Base-by-base conservation (phyloP, 805 yeast species). In the Zygoascus bituminiphila region DNA sequence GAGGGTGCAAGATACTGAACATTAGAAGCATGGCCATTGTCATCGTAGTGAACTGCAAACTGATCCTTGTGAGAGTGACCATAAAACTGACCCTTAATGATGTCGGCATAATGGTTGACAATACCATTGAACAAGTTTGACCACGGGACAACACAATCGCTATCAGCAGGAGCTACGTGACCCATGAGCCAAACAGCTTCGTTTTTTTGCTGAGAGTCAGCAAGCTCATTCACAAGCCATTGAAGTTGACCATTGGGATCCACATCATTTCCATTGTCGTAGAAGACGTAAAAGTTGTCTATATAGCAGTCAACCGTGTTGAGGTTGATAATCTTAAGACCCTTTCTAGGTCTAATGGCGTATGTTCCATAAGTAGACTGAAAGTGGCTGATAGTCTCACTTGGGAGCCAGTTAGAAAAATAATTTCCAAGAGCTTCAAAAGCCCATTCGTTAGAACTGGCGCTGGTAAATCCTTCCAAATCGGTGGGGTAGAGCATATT, bases 261-360 rank as follows among this genome's bases (percentile, higher is more conserved):
- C 21, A 20, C 20, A 22, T 39, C 23, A 22, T 15, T 39, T 22
- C 9, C 42, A 22, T 12, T 22, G 9, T 39, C 22, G 42, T 39
- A 39, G 22, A 39, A 39, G 12, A 39, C 26, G 14, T 39, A 39
- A 21, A 39, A 39, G 42, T 39, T 39, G 26, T 22, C 25, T 4
- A 5, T 39, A 17, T 39, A 39, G 42, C 42, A 39, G 15, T 39
- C 42, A 20, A 44, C 47, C 19, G 47, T 44, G 23, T 44, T 44
- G 14, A 33, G 24, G 20, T 37, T 33, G 24, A 44, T 44, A 22
- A 29, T 21, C 25, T 39, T 39, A n/a, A 39, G 25, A 5, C 42
- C 42, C 8, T 4, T n/a, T 9, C 17, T 10, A 14, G 42, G 42
- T 9, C 42, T 17, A 10, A 39, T 22, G 24, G 42, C 23, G 14